phyloP scores from a whole-genome alignment of 78 protist genomes.

The Anaeramoeba flamelloides region DNA sequence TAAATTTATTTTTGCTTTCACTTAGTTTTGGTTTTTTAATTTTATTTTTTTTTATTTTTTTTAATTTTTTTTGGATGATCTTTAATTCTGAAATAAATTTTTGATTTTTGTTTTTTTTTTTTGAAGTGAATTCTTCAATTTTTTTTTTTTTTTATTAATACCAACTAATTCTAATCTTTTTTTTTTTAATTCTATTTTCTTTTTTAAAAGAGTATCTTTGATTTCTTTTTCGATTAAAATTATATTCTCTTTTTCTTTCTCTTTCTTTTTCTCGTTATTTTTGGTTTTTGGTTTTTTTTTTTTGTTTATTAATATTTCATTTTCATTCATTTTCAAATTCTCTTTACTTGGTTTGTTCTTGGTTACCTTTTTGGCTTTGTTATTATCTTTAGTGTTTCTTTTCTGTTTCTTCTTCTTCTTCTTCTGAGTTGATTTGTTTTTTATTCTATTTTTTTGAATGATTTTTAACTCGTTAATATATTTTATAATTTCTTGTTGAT shows the following conservation, averaged over 20 bases:
- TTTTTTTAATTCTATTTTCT: not conserved
- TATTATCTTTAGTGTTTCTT: too few relatives aligned
- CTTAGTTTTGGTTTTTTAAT: not conserved
- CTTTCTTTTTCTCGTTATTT: not conserved
- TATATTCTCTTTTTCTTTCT: not conserved
- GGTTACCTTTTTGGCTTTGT: too few relatives aligned
- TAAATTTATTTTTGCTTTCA: not conserved
- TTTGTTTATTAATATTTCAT: too few relatives aligned
- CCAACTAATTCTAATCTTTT: not conserved
- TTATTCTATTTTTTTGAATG: too few relatives aligned
- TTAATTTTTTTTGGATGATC: not conserved
- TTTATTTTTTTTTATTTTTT: not conserved
- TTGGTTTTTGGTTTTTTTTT: too few relatives aligned
- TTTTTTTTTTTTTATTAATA: not conserved
- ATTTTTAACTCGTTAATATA: too few relatives aligned
- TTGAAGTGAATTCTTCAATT: not conserved
- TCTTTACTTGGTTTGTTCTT: not conserved
- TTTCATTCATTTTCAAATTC: not conserved
- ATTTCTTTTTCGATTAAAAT: not conserved
- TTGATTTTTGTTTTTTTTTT: not conserved
- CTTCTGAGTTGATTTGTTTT: too few relatives aligned
- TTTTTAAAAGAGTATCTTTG: not conserved
- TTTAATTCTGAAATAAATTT: not conserved
- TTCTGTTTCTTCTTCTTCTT: too few relatives aligned
- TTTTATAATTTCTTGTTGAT: too few relatives aligned